Percentiles rank a stretch among this genome's conserved stretches.
Conservation (phyloP, 2,329 filamentous ascomycete genomes). For the Talaromyces sp. region DNA sequence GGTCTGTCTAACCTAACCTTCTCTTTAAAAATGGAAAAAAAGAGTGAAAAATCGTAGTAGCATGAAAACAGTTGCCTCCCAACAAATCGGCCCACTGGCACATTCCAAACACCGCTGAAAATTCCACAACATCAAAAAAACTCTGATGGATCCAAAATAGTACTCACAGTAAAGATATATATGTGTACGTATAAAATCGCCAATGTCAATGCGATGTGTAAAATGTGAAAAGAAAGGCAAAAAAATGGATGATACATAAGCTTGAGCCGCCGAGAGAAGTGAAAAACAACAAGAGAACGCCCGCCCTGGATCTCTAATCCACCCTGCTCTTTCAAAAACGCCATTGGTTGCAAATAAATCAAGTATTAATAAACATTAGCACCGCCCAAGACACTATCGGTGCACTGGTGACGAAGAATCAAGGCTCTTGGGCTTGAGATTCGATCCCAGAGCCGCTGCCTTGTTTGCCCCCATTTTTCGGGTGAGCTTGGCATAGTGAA, state of each 20-base stretch:
- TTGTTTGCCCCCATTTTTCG: slow-evolving; percentile 44
- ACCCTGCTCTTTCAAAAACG: not conserved
- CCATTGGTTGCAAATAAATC: not conserved
- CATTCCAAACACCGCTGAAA: not conserved
- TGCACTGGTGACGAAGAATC: slow-evolving; percentile 30
- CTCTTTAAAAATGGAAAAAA: not conserved
- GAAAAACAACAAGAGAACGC: not conserved
- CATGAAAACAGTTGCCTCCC: not conserved
- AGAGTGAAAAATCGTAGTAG: not conserved
- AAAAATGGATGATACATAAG: not conserved
- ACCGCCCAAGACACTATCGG: slow-evolving; percentile 6
- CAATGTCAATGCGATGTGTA: not conserved
- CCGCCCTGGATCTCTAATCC: not conserved
- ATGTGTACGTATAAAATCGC: not conserved
- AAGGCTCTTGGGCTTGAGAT: slow-evolving; percentile 39
- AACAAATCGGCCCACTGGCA: not conserved
- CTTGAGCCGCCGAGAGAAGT: not conserved
- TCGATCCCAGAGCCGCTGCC: slow-evolving; percentile 37
- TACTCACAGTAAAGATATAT: slow-evolving; percentile 1
- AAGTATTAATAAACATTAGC: slow-evolving; percentile 5
- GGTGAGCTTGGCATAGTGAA: slow-evolving; percentile 54
- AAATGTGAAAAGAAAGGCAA: not conserved
- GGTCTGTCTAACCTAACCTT: not conserved
- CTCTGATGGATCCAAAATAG: not conserved
- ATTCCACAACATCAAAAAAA: not conserved